A percentile compares a stretch with the other conserved stretches of the same genome.
These are phyloP conservation scores for Quercus ilex DNA, from an alignment of 306 rosid species.

Conservation along the genomic window DNA sequence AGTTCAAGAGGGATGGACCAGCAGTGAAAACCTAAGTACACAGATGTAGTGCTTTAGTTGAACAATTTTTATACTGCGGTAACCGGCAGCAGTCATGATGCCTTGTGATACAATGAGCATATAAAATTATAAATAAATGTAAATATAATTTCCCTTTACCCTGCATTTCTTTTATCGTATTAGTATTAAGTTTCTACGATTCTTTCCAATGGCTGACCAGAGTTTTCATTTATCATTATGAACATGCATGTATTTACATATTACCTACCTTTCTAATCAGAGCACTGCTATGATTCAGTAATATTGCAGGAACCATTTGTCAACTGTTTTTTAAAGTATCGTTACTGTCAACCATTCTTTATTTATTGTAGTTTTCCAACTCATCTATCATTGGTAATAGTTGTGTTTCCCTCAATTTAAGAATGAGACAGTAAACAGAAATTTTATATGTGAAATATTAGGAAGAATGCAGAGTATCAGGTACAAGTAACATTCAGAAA, in stretches of 20 bases:
- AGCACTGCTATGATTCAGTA: background rate
- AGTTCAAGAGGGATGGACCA: slow-evolving; percentile 87
- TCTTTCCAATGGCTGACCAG: background rate
- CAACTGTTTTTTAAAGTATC: background rate
- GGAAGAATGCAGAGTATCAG: background rate
- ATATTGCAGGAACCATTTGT: background rate
- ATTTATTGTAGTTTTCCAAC: background rate
- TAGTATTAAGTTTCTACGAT: background rate
- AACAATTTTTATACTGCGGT: background rate
- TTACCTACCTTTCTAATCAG: background rate
- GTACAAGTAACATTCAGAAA: background rate
- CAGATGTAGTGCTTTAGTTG: background rate
- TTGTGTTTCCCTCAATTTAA: background rate
- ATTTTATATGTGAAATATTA: background rate
- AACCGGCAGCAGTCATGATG: no score
- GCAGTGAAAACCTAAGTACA: slow-evolving; percentile 65
- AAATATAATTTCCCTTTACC: background rate
- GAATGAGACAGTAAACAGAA: background rate
- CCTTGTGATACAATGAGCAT: background rate
- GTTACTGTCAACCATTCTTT: background rate
- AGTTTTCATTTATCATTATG: background rate
- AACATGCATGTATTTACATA: background rate
- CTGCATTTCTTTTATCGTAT: background rate
- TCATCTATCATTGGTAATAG: background rate
- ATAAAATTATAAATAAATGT: background rate